A percentile compares a stretch with the other conserved stretches of the same genome.
phyloP scores from a whole-genome alignment of 2,329 filamentous ascomycete species.

The Calonectria ilicicola region DNA sequence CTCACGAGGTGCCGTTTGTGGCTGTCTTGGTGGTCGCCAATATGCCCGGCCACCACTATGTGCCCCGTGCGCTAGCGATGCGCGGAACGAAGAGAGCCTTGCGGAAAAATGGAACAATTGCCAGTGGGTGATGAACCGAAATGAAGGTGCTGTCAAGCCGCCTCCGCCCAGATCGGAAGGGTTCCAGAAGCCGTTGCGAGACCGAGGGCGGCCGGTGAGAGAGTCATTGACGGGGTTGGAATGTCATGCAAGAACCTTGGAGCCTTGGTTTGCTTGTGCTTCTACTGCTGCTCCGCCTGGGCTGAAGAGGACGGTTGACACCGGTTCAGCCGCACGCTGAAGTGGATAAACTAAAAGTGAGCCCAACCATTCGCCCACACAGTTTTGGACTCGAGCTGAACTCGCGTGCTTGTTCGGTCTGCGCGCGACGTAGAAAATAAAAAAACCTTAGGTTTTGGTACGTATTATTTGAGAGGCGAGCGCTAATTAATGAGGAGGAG shows the following conservation, averaged over 20 bases:
- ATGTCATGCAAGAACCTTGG: constrained; percentile 21
- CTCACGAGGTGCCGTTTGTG: constrained; percentile 11
- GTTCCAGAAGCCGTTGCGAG: constrained; percentile 29
- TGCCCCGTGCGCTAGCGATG: constrained; percentile 14
- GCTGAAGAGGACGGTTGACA: constrained; percentile 26
- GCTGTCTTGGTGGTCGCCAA: not conserved
- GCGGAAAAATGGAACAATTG: not conserved
- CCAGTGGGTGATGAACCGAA: constrained; percentile 12
- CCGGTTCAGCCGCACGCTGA: constrained; percentile 40
- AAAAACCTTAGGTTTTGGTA: not conserved
- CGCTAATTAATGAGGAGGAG: not conserved
- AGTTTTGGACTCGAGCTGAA: not conserved
- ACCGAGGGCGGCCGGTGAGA: not conserved
- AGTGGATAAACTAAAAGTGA: constrained; percentile 39
- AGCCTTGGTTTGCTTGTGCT: constrained; percentile 16
- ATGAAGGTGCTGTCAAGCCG: not conserved
- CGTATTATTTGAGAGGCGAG: not conserved
- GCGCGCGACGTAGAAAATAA: not conserved
- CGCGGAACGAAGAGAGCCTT: not conserved
- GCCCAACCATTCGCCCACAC: constrained; percentile 5
- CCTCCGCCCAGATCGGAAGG: constrained; percentile 11
- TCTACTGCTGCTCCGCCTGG: constrained; percentile 32
- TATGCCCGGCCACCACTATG: constrained; percentile 10
- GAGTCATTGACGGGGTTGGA: constrained; percentile 25
- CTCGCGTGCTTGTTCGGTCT: not conserved